These are phyloP conservation scores for Wickerhamiella slavikovae DNA, from an alignment of 805 yeast genomes.

Conservation along the genomic window DNA sequence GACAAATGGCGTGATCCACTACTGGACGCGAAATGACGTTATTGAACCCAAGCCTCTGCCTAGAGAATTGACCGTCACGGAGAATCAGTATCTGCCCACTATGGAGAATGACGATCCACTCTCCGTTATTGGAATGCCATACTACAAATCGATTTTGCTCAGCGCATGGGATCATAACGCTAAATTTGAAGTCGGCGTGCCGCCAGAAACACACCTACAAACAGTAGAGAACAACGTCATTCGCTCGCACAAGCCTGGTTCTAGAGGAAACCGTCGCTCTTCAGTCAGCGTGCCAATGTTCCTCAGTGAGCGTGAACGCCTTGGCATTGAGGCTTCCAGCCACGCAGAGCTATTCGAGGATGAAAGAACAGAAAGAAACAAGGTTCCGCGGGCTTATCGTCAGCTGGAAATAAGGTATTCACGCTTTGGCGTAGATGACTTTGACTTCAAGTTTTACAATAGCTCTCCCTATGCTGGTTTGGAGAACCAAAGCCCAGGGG, in stretches of 20 bases:
- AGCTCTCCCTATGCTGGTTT: constrained; percentile 56
- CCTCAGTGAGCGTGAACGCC: constrained; percentile 32
- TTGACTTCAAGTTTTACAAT: constrained; percentile 76
- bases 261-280: constrained; percentile 13
- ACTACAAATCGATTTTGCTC: constrained; percentile 51
- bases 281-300: constrained; percentile 22
- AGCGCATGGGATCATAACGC: constrained; percentile 61
- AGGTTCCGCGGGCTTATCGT: constrained; percentile 54
- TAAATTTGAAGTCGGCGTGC: constrained; percentile 40
- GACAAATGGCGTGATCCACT: constrained; percentile 34
- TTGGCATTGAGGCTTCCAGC: constrained; percentile 13
- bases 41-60: constrained; percentile 10
- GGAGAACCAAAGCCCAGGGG: constrained; percentile 61
- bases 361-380: constrained; percentile 15
- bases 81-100: too few relatives aligned
- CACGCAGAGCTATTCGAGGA: constrained; percentile 11
- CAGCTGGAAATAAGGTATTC: constrained; percentile 63
- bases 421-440: constrained; percentile 81
- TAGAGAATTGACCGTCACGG: constrained; percentile 8
- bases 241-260: too few relatives aligned
- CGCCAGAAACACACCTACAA: constrained; percentile 23
- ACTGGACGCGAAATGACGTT: constrained; percentile 49
- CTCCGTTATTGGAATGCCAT: constrained; percentile 67
- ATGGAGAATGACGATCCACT: constrained; percentile 34
- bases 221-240: too few relatives aligned